Evolutionary conservation across 805 yeast genomes (phyloP).

Genomic region (Myxozyma mucilagina): DNA sequence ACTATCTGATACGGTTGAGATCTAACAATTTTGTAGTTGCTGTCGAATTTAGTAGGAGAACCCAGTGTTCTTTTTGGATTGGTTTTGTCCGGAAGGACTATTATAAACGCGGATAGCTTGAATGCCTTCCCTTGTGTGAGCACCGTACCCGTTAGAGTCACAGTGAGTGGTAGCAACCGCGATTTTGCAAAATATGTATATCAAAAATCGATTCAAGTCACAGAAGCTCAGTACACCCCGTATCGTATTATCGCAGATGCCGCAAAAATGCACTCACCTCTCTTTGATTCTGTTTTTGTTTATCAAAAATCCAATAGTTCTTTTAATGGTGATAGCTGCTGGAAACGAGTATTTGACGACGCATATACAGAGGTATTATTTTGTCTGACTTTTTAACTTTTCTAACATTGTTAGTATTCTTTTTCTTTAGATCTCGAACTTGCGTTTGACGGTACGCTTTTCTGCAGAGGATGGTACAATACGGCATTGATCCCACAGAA

Average conservation of each 20-base stretch:
- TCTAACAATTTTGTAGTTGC: not conserved
- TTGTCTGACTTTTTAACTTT: not conserved
- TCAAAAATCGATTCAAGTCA: not conserved
- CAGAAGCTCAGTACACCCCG: constrained; percentile 30
- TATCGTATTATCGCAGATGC: constrained; percentile 8
- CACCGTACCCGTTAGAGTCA: constrained; percentile 29
- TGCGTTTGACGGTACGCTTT: not conserved
- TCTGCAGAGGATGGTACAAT: not conserved
- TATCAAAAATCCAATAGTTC: constrained; percentile 11
- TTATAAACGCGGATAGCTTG: constrained; percentile 4
- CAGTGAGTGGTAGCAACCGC: constrained; percentile 24
- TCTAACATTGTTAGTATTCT: not conserved
- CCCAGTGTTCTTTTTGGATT: constrained; percentile 23
- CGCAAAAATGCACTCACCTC: not conserved
- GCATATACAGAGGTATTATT: constrained; percentile 19
- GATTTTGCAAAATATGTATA: constrained; percentile 10
- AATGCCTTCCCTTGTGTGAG: constrained; percentile 31
- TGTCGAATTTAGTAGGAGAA: constrained; percentile 29
- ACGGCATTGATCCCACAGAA: constrained; percentile 10
- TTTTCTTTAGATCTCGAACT: constrained; percentile 29
- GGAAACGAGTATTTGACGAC: constrained; percentile 12
- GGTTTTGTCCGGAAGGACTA: constrained; percentile 30
- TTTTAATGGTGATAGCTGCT: not conserved
- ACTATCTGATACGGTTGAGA: too few relatives aligned
- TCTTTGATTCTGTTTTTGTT: constrained; percentile 31